Base-by-base conservation (phyloP, 805 yeast species). In the Barnettozyma siamensis region DNA sequence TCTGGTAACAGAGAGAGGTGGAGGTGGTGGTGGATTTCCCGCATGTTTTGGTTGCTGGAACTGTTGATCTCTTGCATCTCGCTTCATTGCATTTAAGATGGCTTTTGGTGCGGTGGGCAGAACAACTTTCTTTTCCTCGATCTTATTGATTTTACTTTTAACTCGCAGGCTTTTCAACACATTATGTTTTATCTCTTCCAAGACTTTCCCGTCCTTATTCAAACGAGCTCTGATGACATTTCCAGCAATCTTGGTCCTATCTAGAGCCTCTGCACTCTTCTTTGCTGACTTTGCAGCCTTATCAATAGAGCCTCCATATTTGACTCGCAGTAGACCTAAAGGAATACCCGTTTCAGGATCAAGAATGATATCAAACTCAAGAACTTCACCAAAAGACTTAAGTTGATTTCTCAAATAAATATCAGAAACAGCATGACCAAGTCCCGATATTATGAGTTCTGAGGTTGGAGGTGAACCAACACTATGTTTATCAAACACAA, bases 331-430 rank as follows among this genome's bases (percentile, higher is more conserved):
- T 18, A 88, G 66, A 9, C 95, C 93, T 31, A 88, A 60, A 0
- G 95, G 89, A 16, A 80, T 83, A 3, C 88, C 95, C 33, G 85
- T 79, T 18, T 69, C 67, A 1, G 91, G 86, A 54, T 88, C 93
- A 42, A 72, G 75, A 9, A 81, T 66, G 44, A 78, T 67, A 44
- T 75, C 74, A 37, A 83, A 63, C 31, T 76, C 78, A 21, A 72
- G 68, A 4, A 88, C 69, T 24, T 71, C 72, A 3, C 96, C 96
- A 60, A 67, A 83, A 19, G 72, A 62, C 32, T 70, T 70, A 47
- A 85, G 75, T 47, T 74, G 78, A 46, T 81, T 77, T 35, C 65
- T 67, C 3, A 74, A 42, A 15, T 66, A 55, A 4, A 45, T 40
- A 36, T 76, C 75, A 33, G 73, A 69, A n/a, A 75, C 68, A 3